Evolutionary conservation across 129 eudicot species (phyloP).

Genomic region (Flaveria robusta): DNA sequence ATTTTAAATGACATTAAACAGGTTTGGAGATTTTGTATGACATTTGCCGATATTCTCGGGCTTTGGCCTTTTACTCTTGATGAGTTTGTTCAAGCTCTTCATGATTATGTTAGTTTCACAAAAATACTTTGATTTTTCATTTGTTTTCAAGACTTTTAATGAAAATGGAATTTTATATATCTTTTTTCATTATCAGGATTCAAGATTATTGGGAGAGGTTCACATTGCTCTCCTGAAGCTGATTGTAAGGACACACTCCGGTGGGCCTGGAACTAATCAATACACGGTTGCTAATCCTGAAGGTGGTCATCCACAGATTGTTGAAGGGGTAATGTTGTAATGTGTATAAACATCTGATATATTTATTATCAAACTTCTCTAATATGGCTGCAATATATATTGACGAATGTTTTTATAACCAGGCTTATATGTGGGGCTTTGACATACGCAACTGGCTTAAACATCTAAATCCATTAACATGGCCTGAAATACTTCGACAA

Average conservation of each 20-base stretch:
- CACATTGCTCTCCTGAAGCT: conserved; percentile 80
- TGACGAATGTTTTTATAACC: conserved; percentile 14
- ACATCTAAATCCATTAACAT: conserved; percentile 78
- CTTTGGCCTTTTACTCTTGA: conserved; percentile 97
- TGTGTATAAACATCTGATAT: background rate
- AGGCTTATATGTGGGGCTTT: conserved; percentile 95
- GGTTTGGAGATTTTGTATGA: conserved; percentile 90
- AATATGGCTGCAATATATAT: background rate
- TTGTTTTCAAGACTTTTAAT: background rate
- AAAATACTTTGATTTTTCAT: background rate
- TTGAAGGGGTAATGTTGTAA: conserved; percentile 74
- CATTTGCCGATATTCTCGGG: conserved; percentile 91
- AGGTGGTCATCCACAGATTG: conserved; percentile 95
- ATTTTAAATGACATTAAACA: conserved; percentile 22
- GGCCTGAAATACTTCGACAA: conserved; percentile 94
- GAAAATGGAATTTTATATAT: background rate
- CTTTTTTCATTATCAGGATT: conserved; percentile 56
- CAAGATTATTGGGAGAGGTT: conserved; percentile 86
- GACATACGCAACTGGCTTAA: conserved; percentile 90
- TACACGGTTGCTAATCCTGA: conserved; percentile 83
- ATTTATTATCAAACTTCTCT: background rate
- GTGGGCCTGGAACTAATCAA: conserved; percentile 87
- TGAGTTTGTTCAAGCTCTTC: conserved; percentile 89
- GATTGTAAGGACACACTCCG: conserved; percentile 70
- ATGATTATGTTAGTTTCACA: conserved; percentile 77